A percentile compares a stretch with the other conserved stretches of the same genome.
Conservation (phyloP, 306 rosid species). For the Spatholobus suberectus region DNA sequence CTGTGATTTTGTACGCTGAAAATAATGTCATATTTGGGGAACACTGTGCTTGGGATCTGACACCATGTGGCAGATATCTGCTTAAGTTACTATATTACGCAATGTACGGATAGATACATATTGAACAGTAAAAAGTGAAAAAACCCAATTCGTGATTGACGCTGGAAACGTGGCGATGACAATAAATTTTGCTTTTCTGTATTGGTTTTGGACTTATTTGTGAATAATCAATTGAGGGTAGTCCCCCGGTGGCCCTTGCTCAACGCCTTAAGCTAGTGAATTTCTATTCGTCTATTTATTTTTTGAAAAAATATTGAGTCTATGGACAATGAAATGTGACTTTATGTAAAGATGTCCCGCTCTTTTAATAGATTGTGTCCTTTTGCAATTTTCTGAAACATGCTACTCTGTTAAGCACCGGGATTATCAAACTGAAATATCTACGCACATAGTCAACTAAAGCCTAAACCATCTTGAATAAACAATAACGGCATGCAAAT, state of each 20-base stretch:
- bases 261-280: constrained; percentile 39
- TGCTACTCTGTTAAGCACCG: constrained; percentile 34
- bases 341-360: constrained; percentile 47
- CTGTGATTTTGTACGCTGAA: constrained; percentile 44
- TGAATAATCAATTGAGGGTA: constrained; percentile 6
- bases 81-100: constrained; percentile 37
- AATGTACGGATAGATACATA: constrained; percentile 35
- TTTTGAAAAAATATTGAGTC: background rate
- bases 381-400: constrained; percentile 39
- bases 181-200: constrained; percentile 18
- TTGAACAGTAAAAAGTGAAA: constrained; percentile 39
- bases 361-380: constrained; percentile 43
- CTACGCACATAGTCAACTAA: background rate
- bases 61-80: constrained; percentile 25
- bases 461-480: background rate
- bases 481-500: background rate
- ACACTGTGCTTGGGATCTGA: constrained; percentile 46
- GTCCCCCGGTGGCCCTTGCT: constrained; percentile 35
- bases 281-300: constrained; percentile 27
- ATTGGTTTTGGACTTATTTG: constrained; percentile 25
- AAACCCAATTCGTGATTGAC: constrained; percentile 3
- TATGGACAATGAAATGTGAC: constrained; percentile 48
- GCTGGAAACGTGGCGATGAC: constrained; percentile 37
- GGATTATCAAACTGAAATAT: constrained; percentile 33
- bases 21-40: constrained; percentile 49